Evolutionary conservation across 192 early-diverging fungal genomes (phyloP), one percentile per base, ranked within the genome.

Genomic region (Mortierella alpina): DNA sequence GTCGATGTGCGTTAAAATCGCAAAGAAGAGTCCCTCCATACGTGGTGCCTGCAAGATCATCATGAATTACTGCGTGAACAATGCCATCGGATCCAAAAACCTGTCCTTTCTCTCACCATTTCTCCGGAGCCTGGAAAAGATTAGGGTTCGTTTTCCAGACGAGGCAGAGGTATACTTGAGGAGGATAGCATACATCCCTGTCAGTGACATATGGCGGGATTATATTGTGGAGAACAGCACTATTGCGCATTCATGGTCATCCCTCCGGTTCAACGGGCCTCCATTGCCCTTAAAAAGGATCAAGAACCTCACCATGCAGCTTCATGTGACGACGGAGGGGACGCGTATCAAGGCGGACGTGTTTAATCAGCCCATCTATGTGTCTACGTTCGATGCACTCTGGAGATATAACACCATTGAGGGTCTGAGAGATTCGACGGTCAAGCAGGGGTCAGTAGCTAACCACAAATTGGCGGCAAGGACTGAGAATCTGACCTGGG

Each of bases 371-470:
- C 56, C 56, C 9, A 6, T 69, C 12, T 69, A 57, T 48, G 56
- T 69, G 47, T 47, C 67, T 12, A 59, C 67, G 20, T 71, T 71
- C 23, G 69, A 71, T 50, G 59, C 59, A 1, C 59, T 71, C 23
- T 71, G 59, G 69, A 7, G 31, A 3, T 31, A 55, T 20, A 31
- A 7, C 12, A 39, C 45, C 1, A 14, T 2, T 9, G 14, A 40
- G 6, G 6, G 40, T 18, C 23, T 63, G 39, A 15, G 10, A 31
- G 46, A 14, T 31, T 5, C 13, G 62, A 8, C 10, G n/a, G 45
- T 45, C 0, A 14, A n/a, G 2, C 9, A 61, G 2, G 18, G 23
- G 13, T 10, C 8, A 8, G 31, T 15, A 0, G 12, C 31, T 44
- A n/a, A n/a, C 14, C 11, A 3, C 14, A 5, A 13, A 10, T 41